Conservation (phyloP, 2,329 filamentous ascomycete genomes). For the Hypoxylon sp. region DNA sequence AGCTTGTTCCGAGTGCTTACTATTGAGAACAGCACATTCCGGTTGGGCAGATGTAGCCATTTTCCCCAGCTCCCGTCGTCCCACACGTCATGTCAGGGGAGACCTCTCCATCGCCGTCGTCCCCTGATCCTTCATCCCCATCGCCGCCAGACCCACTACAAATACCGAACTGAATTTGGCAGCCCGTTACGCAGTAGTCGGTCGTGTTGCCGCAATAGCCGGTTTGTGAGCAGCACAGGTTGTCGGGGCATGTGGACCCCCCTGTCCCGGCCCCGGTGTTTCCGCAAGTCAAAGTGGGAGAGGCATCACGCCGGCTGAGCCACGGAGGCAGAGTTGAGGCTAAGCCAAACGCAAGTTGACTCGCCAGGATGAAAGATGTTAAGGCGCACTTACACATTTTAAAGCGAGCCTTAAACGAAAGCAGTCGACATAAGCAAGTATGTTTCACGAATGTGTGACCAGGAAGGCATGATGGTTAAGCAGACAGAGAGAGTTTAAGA, state of each 20-base stretch:
- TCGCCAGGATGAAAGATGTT: conserved; percentile 34
- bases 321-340: conserved; percentile 41
- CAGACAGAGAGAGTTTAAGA: conserved; percentile 10
- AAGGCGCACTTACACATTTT: conserved; percentile 34
- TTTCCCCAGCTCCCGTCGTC: conserved; percentile 45
- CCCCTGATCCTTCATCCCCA: conserved; percentile 30
- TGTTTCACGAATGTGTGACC: conserved; percentile 29
- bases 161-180: conserved; percentile 36
- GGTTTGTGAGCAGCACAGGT: conserved; percentile 47
- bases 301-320: conserved; percentile 40
- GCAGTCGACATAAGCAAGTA: conserved; percentile 30
- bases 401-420: conserved; percentile 31
- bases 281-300: conserved; percentile 47
- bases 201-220: conserved; percentile 43
- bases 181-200: conserved; percentile 38
- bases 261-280: conserved; percentile 45
- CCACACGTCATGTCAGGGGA: conserved; percentile 49
- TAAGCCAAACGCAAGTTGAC: conserved; percentile 42
- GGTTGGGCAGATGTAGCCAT: conserved; percentile 48
- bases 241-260: conserved; percentile 47
- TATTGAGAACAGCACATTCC: conserved; percentile 47
- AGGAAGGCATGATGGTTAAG: conserved; percentile 8
- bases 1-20: conserved; percentile 26
- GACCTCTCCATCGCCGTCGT: conserved; percentile 32
- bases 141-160: conserved; percentile 40